phyloP scores from a whole-genome alignment of 2,329 filamentous ascomycete genomes.

The Hymenoscyphus salicellus region DNA sequence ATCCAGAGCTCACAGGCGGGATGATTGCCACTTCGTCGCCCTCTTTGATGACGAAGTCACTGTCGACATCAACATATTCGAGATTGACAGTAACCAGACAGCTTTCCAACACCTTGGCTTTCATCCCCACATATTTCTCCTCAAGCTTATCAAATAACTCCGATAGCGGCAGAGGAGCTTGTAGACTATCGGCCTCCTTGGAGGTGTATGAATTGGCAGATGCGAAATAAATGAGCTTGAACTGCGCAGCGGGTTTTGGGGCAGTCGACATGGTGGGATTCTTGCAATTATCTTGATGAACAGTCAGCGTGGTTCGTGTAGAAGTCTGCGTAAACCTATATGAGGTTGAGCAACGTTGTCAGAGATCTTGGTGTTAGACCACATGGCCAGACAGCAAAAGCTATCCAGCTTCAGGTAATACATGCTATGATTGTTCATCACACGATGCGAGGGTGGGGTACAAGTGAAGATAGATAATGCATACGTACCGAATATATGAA shows the following conservation, averaged over 20 bases:
- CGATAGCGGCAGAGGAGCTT: constrained; percentile 66
- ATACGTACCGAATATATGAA: neutral
- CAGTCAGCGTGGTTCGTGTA: neutral
- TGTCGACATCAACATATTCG: constrained; percentile 70
- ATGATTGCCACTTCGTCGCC: constrained; percentile 86
- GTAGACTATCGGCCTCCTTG: constrained; percentile 63
- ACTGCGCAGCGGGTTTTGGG: constrained; percentile 39
- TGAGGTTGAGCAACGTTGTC: constrained; percentile 37
- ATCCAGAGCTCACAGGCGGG: constrained; percentile 83
- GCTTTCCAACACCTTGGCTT: constrained; percentile 63
- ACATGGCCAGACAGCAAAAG: constrained; percentile 52
- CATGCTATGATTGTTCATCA: constrained; percentile 43
- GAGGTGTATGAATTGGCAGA: constrained; percentile 67
- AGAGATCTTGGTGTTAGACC: constrained; percentile 69
- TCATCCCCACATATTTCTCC: constrained; percentile 66
- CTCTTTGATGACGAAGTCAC: constrained; percentile 56
- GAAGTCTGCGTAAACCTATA: neutral
- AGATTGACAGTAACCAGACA: constrained; percentile 78
- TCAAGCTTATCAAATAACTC: constrained; percentile 68
- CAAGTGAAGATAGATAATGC: neutral
- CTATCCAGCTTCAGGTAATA: constrained; percentile 40
- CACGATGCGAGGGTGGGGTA: constrained; percentile 5
- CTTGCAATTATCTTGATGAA: neutral
- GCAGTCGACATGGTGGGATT: constrained; percentile 17
- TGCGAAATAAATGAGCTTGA: constrained; percentile 81